phyloP scores from a whole-genome alignment of 352 stramenopile species.

The Globisporangium okanoganense region DNA sequence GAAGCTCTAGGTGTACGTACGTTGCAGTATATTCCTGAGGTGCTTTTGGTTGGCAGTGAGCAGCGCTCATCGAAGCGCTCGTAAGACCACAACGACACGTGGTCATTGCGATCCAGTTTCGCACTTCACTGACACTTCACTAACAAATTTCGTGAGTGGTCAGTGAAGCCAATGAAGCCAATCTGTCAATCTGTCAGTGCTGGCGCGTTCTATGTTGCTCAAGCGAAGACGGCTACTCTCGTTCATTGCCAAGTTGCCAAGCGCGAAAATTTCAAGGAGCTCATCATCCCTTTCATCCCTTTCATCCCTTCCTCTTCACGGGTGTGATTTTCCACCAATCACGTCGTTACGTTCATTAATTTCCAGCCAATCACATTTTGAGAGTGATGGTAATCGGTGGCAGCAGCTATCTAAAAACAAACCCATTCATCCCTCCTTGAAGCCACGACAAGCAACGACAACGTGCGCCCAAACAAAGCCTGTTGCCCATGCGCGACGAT shows the following conservation, averaged over 20 bases:
- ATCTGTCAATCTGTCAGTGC: background rate
- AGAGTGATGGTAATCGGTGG: conserved; percentile 3
- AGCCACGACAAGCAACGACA: background rate
- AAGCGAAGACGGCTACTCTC: too few species aligned
- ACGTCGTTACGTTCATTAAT: background rate
- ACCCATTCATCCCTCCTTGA: background rate
- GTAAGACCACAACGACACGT: background rate
- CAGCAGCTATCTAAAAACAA: conserved; percentile 3
- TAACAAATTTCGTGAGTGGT: background rate
- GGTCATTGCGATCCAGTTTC: background rate
- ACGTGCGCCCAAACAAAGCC: background rate
- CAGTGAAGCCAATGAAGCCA: background rate
- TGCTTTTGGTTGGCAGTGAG: background rate
- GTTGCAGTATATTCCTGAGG: background rate
- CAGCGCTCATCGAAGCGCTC: too few species aligned
- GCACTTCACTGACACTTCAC: conserved; percentile 6
- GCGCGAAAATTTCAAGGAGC: background rate
- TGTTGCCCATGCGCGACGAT: background rate
- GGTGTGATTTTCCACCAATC: background rate
- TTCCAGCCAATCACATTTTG: background rate
- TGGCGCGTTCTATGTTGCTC: background rate
- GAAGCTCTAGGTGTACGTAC: too few species aligned
- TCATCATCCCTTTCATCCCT: background rate
- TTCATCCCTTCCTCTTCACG: background rate
- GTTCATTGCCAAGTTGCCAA: too few species aligned